These are phyloP conservation scores for Fusarium dimerum DNA, from an alignment of 2,329 filamentous ascomycete genomes.

Conservation along the genomic window DNA sequence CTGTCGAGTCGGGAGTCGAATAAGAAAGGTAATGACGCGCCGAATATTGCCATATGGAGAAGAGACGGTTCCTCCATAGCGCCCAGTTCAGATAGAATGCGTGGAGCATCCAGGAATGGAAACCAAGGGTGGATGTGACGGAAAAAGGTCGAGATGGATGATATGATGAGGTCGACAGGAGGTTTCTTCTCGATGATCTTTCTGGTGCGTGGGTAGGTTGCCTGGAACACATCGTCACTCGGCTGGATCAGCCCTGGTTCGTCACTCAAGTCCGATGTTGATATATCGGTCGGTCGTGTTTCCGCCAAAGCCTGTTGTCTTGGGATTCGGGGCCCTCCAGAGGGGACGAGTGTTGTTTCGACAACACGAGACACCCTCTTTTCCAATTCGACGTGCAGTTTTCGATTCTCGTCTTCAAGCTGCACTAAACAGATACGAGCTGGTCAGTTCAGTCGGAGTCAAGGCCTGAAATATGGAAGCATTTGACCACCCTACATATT, in stretches of 20 bases:
- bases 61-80: constrained; percentile 1
- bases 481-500: not conserved
- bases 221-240: not conserved
- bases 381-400: no score
- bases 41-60: constrained; percentile 3
- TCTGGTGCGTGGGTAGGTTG: constrained; percentile 1
- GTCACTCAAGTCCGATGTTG: no score
- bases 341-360: no score
- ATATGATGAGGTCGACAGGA: constrained; percentile 4
- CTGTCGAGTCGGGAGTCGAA: constrained; percentile 4
- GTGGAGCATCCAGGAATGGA: constrained; percentile 5
- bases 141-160: not conserved
- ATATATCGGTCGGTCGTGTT: no score
- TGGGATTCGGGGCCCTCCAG: no score
- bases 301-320: no score
- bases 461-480: no score
- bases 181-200: constrained; percentile 1
- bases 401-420: not conserved
- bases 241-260: not conserved
- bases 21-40: constrained; percentile 3
- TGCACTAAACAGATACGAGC: not conserved
- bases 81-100: constrained; percentile 1
- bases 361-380: no score
- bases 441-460: no score
- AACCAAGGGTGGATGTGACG: constrained; percentile 10